A percentile compares a stretch with the other conserved stretches of the same genome.
Evolutionary conservation across 208 protist species (phyloP).

Genomic region (Leishmania martiniquensis): DNA sequence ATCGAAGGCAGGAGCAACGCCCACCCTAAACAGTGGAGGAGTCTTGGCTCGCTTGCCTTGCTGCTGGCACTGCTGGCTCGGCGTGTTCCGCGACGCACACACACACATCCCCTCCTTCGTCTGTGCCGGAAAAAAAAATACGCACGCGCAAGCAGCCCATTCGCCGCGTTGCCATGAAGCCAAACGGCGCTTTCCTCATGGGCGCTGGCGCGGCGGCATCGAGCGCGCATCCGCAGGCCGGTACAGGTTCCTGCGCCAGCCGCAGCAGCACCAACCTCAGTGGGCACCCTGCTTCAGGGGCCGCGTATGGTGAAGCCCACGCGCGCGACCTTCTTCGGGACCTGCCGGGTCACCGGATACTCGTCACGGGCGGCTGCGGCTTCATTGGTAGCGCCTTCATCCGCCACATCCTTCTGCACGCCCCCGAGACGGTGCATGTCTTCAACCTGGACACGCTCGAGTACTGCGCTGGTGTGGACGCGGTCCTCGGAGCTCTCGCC

Average conservation of each 20-base stretch:
- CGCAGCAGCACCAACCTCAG: background rate
- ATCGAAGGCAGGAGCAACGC: background rate
- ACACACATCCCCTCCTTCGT: no score
- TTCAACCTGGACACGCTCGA: conserved; percentile 92
- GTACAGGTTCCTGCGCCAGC: background rate
- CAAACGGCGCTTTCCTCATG: background rate
- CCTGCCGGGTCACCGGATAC: conserved; percentile 41
- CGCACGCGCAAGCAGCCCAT: no score
- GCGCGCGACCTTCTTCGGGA: conserved; percentile 23
- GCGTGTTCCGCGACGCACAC: no score
- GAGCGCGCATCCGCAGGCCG: background rate
- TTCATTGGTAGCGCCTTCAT: conserved; percentile 89
- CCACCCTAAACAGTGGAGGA: background rate
- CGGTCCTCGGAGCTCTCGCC: conserved; percentile 8
- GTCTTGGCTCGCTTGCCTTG: background rate
- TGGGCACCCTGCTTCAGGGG: background rate
- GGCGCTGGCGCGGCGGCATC: background rate
- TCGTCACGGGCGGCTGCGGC: conserved; percentile 83
- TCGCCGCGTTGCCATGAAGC: background rate
- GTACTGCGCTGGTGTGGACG: conserved; percentile 74
- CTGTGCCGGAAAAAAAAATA: no score
- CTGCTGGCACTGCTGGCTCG: background rate
- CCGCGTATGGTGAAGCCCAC: background rate
- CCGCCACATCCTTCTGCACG: conserved; percentile 51
- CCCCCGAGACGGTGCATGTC: conserved; percentile 70